Conservation (phyloP, 371 early-diverging fungal genomes). For the Mortierella sp. region DNA sequence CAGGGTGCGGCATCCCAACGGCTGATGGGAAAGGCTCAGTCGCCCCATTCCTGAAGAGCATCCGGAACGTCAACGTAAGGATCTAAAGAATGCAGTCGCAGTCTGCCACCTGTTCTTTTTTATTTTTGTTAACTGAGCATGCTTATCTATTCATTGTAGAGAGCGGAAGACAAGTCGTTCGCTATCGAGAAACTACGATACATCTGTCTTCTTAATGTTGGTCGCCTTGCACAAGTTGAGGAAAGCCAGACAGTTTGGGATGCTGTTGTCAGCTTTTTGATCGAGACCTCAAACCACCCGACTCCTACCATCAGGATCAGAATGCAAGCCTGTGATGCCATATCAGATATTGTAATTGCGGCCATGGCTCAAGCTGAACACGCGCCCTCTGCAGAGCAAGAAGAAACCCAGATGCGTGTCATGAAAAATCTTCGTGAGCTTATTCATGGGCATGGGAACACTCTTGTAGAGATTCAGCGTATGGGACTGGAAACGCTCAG, state of each 20-base stretch:
- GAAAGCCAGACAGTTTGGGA: slow-evolving; percentile 69
- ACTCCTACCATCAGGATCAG: slow-evolving; percentile 72
- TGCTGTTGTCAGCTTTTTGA: slow-evolving; percentile 77
- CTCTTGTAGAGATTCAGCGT: slow-evolving; percentile 79
- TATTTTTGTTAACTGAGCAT: background rate
- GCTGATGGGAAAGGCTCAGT: slow-evolving; percentile 46
- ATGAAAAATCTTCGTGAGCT: slow-evolving; percentile 47
- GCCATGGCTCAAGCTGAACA: slow-evolving; percentile 76
- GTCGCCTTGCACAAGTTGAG: slow-evolving; percentile 68
- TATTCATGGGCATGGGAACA: slow-evolving; percentile 35
- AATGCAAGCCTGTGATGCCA: slow-evolving; percentile 83
- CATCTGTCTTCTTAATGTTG: slow-evolving; percentile 76
- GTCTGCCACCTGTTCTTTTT: background rate
- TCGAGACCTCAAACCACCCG: slow-evolving; percentile 79
- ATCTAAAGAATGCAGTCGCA: background rate
- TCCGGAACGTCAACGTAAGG: slow-evolving; percentile 54
- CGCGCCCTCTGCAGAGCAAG: slow-evolving; percentile 60
- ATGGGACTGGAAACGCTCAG: slow-evolving; percentile 90
- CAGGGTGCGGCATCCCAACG: slow-evolving; percentile 63
- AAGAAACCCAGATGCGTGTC: slow-evolving; percentile 66
- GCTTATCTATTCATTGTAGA: slow-evolving; percentile 41
- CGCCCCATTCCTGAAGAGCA: slow-evolving; percentile 42
- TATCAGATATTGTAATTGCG: slow-evolving; percentile 80
- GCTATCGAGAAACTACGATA: slow-evolving; percentile 85
- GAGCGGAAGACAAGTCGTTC: slow-evolving; percentile 82